phyloP scores from a whole-genome alignment of 1,139 yeast genomes.

The Hansenula sp. region DNA sequence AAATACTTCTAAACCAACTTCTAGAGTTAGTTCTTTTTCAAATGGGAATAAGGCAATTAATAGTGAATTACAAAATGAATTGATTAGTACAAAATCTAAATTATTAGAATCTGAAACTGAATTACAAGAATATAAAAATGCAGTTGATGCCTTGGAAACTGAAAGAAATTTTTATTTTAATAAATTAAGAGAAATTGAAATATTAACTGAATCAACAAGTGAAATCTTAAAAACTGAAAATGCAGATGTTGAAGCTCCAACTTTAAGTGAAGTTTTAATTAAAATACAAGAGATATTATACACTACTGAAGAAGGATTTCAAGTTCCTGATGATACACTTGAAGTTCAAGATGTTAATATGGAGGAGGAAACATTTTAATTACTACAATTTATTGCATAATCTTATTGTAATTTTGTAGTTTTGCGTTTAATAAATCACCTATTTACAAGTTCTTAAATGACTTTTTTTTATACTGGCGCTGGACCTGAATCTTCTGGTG shows the following conservation, averaged over 20 bases:
- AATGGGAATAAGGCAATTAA: slow-evolving; percentile 6
- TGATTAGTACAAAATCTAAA: slow-evolving; percentile 31
- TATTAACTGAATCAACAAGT: slow-evolving; percentile 63
- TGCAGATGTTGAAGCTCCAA: slow-evolving; percentile 28
- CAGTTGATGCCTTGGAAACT: slow-evolving; percentile 55
- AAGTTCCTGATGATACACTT: slow-evolving; percentile 33
- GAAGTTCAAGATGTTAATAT: slow-evolving; percentile 15
- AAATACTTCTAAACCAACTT: slow-evolving; percentile 15
- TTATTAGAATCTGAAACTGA: slow-evolving; percentile 43
- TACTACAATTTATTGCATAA: neutral
- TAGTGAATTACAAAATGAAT: slow-evolving; percentile 27
- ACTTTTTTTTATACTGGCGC: neutral
- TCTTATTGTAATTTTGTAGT: neutral
- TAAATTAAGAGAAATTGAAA: slow-evolving; percentile 84
- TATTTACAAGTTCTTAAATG: slow-evolving; percentile 1
- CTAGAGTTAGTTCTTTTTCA: slow-evolving; percentile 20
- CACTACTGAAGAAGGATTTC: slow-evolving; percentile 77
- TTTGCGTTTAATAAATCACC: neutral
- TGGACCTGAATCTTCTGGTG: slow-evolving; percentile 16
- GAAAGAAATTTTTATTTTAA: slow-evolving; percentile 91
- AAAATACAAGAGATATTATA: slow-evolving; percentile 75
- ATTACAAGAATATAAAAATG: slow-evolving; percentile 44
- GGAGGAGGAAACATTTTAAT: slow-evolving; percentile 23
- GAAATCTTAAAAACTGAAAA: slow-evolving; percentile 40
- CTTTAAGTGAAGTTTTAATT: slow-evolving; percentile 40